A percentile compares a stretch with the other conserved stretches of the same genome.
Evolutionary conservation across 306 rosid species (phyloP).

Genomic region (Datisca glomerata): DNA sequence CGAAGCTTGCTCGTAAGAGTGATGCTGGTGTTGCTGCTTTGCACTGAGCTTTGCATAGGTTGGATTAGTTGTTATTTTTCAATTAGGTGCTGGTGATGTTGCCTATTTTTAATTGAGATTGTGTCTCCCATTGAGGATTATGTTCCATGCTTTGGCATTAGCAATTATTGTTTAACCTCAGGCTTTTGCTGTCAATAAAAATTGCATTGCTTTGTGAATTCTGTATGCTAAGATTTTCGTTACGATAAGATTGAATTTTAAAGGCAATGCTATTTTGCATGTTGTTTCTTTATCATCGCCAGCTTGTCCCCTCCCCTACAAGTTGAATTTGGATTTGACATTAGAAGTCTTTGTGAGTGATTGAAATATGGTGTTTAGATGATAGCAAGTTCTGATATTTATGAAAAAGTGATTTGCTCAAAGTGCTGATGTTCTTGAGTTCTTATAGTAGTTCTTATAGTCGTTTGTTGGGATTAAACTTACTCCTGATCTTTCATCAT

Average conservation of each 20-base stretch:
- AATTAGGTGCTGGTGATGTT: background rate
- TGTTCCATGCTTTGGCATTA: constrained; percentile 15
- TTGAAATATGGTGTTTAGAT: no score
- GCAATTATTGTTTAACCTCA: background rate
- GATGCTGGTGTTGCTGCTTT: constrained; percentile 46
- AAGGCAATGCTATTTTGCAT: no score
- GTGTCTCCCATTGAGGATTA: constrained; percentile 24
- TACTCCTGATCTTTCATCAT: no score
- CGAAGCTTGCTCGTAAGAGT: constrained; percentile 61
- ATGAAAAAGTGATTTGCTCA: no score
- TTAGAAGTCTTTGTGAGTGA: no score
- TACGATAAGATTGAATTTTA: background rate
- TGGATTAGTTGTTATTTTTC: background rate
- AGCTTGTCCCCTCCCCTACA: no score
- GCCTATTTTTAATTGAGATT: constrained; percentile 12
- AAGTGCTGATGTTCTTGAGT: no score
- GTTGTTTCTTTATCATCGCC: no score
- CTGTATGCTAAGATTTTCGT: background rate
- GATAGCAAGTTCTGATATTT: no score
- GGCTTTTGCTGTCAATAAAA: constrained; percentile 1
- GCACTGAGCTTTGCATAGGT: constrained; percentile 26
- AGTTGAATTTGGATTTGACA: no score
- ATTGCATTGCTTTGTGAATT: background rate
- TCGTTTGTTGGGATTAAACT: no score
- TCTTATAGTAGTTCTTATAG: no score